Conservation (phyloP, 331 rosid genomes). For the Saraca asoca region DNA sequence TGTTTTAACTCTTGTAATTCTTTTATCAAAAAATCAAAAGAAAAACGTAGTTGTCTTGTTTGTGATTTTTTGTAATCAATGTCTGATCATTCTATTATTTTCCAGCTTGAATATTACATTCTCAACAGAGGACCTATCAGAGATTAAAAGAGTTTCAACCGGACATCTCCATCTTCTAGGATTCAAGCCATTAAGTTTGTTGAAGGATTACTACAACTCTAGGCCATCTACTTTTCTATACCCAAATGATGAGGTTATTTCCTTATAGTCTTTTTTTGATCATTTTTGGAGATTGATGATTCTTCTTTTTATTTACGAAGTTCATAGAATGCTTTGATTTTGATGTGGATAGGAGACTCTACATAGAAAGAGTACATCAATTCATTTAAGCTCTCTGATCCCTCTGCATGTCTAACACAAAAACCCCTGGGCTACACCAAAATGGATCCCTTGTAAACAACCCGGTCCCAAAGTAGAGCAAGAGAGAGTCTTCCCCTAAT, state of each 20-base stretch:
- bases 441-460: too few relatives aligned
- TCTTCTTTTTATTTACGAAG: conserved; percentile 20
- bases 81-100: conserved; percentile 29
- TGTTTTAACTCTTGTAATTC: conserved; percentile 12
- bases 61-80: conserved; percentile 28
- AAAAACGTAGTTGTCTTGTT: conserved; percentile 13
- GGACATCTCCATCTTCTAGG: conserved; percentile 84
- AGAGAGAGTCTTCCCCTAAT: too few relatives aligned
- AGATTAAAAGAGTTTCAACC: conserved; percentile 64
- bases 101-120: conserved; percentile 70
- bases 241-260: conserved; percentile 79
- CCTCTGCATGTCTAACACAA: too few relatives aligned
- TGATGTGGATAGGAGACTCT: too few relatives aligned
- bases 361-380: too few relatives aligned
- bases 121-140: conserved; percentile 73
- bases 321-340: neutral
- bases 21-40: too few relatives aligned
- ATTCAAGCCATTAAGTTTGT: conserved; percentile 86
- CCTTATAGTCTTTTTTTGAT: conserved; percentile 32
- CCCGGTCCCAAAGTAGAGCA: too few relatives aligned
- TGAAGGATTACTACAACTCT: conserved; percentile 89
- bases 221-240: conserved; percentile 89
- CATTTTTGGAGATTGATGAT: conserved; percentile 26
- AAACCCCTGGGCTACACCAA: too few relatives aligned
- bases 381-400: too few relatives aligned